A percentile compares a stretch with the other conserved stretches of the same genome.
Conservation (phyloP, 73 alveolate species). For the Paramecium pentaurelia region DNA sequence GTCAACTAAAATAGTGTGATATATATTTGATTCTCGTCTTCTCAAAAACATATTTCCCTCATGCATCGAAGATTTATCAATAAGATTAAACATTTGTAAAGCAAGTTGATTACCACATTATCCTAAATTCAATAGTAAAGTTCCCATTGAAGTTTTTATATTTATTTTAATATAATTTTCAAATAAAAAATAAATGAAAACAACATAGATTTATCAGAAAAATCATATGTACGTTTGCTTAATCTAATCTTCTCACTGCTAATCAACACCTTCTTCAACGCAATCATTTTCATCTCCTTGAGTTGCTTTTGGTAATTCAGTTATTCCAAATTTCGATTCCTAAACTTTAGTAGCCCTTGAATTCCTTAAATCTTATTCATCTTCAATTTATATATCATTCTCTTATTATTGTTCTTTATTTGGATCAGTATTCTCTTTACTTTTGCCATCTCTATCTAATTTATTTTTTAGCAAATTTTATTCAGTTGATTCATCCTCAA, state of each 20-base stretch:
- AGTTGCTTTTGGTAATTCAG: too few species aligned
- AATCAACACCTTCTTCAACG: too few species aligned
- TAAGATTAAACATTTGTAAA: constrained; percentile 32
- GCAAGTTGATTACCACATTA: constrained; percentile 71
- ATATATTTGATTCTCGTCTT: constrained; percentile 47
- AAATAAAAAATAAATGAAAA: background rate
- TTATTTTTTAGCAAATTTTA: too few species aligned
- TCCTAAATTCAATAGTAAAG: constrained; percentile 56
- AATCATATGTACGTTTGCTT: background rate
- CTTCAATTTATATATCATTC: too few species aligned
- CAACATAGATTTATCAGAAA: background rate
- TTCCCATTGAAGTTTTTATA: constrained; percentile 13
- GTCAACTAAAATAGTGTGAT: constrained; percentile 60
- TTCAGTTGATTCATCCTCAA: too few species aligned
- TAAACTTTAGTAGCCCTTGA: too few species aligned
- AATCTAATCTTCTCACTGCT: background rate
- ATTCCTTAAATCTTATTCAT: too few species aligned
- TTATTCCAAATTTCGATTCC: too few species aligned
- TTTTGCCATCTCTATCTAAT: too few species aligned
- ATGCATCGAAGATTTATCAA: constrained; percentile 50
- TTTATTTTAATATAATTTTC: background rate
- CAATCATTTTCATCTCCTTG: too few species aligned
- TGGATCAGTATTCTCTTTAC: too few species aligned
- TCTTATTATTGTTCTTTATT: too few species aligned
- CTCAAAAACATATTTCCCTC: constrained; percentile 54